Conservation (phyloP, 2,329 filamentous ascomycete genomes). For the Trichoderma oligosporum region DNA sequence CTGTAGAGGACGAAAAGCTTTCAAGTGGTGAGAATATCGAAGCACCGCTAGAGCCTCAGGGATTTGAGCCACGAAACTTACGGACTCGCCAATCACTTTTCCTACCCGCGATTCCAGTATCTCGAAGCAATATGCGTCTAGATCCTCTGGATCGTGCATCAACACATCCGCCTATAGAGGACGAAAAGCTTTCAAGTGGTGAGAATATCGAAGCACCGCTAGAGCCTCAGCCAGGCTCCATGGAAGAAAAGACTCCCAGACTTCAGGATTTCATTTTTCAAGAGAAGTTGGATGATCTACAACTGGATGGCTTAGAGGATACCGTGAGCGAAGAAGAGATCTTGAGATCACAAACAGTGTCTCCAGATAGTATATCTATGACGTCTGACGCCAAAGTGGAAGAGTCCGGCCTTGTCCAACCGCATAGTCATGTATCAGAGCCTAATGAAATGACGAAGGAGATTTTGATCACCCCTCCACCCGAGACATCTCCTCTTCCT, state of each 20-base stretch:
- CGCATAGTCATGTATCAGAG: neutral
- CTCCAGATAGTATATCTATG: constrained; percentile 18
- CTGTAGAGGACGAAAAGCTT: neutral
- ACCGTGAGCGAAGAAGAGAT: constrained; percentile 3
- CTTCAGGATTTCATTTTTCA: constrained; percentile 1
- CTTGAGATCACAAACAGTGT: constrained; percentile 13
- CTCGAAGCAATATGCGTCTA: neutral
- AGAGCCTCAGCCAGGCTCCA: neutral
- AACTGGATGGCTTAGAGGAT: neutral
- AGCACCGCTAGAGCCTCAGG: neutral
- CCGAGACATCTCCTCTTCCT: neutral
- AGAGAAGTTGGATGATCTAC: neutral
- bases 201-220: constrained; percentile 1
- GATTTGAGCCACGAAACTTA: neutral
- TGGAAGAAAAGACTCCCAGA: constrained; percentile 1
- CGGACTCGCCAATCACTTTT: neutral
- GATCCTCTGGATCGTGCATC: neutral
- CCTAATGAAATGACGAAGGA: neutral
- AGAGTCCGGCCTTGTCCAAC: neutral
- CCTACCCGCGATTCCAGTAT: neutral
- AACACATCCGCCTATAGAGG: neutral
- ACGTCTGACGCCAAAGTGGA: constrained; percentile 7
- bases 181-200: neutral
- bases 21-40: neutral
- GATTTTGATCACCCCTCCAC: constrained; percentile 4